Conservation (phyloP, 306 rosid species). For the Castanospermum australe region DNA sequence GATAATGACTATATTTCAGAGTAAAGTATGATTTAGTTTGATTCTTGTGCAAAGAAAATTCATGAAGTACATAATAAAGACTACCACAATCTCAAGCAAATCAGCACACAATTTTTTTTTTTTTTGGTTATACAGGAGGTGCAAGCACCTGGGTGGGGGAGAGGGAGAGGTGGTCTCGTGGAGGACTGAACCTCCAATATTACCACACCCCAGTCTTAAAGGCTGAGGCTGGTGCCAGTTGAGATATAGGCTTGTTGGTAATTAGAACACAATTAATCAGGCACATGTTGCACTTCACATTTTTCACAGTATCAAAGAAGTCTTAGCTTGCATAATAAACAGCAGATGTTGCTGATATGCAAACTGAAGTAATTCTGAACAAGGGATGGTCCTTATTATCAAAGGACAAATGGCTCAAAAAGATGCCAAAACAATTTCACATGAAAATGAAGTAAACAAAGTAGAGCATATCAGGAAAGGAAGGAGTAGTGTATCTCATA, state of each 20-base stretch:
- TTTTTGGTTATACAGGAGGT: no score
- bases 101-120: background rate
- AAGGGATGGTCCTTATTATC: background rate
- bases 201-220: no score
- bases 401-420: background rate
- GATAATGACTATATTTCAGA: constrained; percentile 12
- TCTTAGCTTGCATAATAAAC: constrained; percentile 15
- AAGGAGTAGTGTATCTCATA: no score
- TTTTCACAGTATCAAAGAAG: constrained; percentile 10
- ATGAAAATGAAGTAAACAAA: background rate
- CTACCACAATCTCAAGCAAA: background rate
- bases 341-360: constrained; percentile 7
- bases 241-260: no score
- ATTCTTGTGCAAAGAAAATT: background rate
- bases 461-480: no score
- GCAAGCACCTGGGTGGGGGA: no score
- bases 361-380: background rate
- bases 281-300: background rate
- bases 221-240: no score
- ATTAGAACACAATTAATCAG: no score
- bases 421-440: background rate
- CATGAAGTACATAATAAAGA: background rate
- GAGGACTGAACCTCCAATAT: no score
- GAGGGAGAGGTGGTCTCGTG: no score
- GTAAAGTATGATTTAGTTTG: background rate